These are phyloP conservation scores for Verticillium klebahnii DNA, from an alignment of 2,329 filamentous ascomycete genomes.

Conservation along the genomic window DNA sequence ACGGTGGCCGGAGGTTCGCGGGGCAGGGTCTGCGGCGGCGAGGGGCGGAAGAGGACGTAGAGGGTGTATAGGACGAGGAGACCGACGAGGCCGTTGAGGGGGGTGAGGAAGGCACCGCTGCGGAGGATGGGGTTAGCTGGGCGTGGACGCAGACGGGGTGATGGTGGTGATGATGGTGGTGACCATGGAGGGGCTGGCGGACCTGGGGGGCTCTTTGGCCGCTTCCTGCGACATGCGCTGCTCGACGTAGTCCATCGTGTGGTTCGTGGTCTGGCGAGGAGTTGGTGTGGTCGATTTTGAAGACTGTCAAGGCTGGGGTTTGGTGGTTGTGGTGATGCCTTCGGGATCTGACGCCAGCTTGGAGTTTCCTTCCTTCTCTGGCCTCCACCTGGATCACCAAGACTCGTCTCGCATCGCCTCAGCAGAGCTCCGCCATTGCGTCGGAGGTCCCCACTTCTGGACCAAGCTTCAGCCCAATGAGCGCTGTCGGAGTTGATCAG, in stretches of 20 bases:
- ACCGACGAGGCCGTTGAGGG: conserved; percentile 59
- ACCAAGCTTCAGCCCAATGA: too few relatives aligned
- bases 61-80: conserved; percentile 52
- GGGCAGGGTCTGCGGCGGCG: conserved; percentile 40
- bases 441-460: too few relatives aligned
- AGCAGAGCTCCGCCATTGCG: neutral
- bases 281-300: neutral
- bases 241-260: conserved; percentile 52
- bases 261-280: neutral
- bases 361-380: neutral
- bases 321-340: neutral
- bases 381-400: neutral
- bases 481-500: too few relatives aligned
- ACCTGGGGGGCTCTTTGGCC: conserved; percentile 35
- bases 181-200: conserved; percentile 12
- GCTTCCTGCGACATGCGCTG: conserved; percentile 51
- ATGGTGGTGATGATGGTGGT: neutral
- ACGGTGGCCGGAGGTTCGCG: conserved; percentile 53
- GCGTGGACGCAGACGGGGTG: neutral
- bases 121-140: conserved; percentile 5
- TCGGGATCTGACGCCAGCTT: neutral
- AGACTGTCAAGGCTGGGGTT: neutral
- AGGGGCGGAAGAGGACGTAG: conserved; percentile 50
- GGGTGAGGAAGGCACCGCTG: conserved; percentile 48
- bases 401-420: neutral